Conservation (phyloP, 441 rosid genomes). For the Adansonia grandidieri region DNA sequence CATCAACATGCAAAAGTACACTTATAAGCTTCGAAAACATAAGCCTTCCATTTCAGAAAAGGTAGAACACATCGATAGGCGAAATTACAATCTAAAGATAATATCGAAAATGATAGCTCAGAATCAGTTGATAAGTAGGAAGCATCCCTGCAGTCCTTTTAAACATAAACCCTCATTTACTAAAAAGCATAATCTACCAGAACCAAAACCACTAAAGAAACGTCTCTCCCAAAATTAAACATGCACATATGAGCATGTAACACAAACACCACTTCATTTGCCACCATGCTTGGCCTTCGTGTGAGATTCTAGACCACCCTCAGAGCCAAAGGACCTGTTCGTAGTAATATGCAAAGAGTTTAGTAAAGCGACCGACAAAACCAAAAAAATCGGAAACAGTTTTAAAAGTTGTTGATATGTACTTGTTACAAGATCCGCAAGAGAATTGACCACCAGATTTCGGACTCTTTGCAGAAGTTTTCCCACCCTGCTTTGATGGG, state of each 20-base stretch:
- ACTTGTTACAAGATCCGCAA: constrained; percentile 74
- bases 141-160: not conserved
- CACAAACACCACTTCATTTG: constrained; percentile 40
- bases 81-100: not conserved
- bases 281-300: constrained; percentile 69
- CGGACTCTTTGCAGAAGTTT: constrained; percentile 57
- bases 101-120: not conserved
- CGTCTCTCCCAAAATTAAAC: constrained; percentile 31
- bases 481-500: constrained; percentile 68
- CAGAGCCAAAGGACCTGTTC: constrained; percentile 48
- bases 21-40: not conserved
- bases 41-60: too few species aligned
- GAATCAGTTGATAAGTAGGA: not conserved
- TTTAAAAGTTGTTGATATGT: not conserved
- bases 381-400: not conserved
- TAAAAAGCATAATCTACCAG: constrained; percentile 1
- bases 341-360: not conserved
- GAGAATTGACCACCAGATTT: constrained; percentile 67
- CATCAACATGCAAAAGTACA: not conserved
- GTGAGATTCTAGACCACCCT: constrained; percentile 59
- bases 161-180: not conserved
- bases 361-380: not conserved
- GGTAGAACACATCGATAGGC: not conserved
- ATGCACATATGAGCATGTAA: constrained; percentile 12
- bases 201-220: constrained; percentile 13